phyloP scores from a whole-genome alignment of 2,329 filamentous ascomycete species.

The Dactylonectria macrodidyma region DNA sequence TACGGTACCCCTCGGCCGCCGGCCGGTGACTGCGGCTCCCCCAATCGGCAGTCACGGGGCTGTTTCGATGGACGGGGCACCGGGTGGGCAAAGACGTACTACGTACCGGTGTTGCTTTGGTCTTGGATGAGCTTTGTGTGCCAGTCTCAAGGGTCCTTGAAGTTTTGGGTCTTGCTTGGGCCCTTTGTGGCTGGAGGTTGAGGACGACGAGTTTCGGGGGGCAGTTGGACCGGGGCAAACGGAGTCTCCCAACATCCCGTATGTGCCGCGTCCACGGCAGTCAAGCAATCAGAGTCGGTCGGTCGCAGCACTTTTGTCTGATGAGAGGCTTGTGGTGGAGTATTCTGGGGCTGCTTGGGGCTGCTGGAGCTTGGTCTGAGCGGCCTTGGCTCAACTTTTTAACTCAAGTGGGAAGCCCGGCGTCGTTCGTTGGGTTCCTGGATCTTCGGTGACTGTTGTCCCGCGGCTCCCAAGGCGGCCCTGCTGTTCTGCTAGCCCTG shows the following conservation, averaged over 20 bases:
- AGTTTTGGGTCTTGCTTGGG: background rate
- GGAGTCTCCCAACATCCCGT: background rate
- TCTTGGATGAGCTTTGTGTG: background rate
- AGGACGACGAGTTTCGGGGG: background rate
- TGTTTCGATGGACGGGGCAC: background rate
- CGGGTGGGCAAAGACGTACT: too few relatives aligned
- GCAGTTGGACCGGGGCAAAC: background rate
- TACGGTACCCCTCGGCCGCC: background rate
- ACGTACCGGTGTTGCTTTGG: background rate
- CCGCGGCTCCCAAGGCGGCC: background rate
- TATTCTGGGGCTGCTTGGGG: slow-evolving; percentile 11
- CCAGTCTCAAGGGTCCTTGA: background rate
- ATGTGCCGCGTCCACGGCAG: slow-evolving; percentile 16
- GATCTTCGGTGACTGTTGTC: slow-evolving; percentile 8
- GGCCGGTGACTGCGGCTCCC: background rate
- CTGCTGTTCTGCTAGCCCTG: background rate
- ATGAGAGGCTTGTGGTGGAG: slow-evolving; percentile 28
- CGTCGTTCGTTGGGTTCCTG: slow-evolving; percentile 13
- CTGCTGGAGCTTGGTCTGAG: slow-evolving; percentile 13
- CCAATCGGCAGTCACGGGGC: background rate
- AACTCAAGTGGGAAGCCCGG: slow-evolving; percentile 7
- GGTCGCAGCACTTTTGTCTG: slow-evolving; percentile 31
- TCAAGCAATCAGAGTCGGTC: slow-evolving; percentile 22
- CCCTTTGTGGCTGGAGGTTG: slow-evolving; percentile 5
- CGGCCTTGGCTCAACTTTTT: slow-evolving; percentile 10